Evolutionary conservation across 768 basidiomycete species (phyloP), one percentile per base, ranked within the genome.

Genomic region (Macrolepiota dolichaula): DNA sequence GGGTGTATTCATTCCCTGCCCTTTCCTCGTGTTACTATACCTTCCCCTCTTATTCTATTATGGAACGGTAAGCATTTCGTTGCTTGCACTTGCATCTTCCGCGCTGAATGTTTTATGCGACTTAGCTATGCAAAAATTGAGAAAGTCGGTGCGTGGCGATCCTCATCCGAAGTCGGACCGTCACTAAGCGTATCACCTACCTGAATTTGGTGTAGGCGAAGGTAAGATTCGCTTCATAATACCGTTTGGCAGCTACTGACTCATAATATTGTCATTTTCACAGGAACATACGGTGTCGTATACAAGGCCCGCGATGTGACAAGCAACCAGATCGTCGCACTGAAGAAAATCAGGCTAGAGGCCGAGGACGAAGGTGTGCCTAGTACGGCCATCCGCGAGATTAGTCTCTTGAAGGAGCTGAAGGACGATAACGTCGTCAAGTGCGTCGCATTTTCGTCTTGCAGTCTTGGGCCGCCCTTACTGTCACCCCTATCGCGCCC

Each of bases 361-460:
- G 94, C 95, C 17, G 97, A 98, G 74, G 97, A 99, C 70, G 97
- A 99, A 74, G 97, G 97, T 51, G 97, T 99, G 22, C 97, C 97
- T 9, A 93, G 91, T 65, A 99, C 97, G 3, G 96, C 96, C 58
- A 99, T 99, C 69, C 86, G 97, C 55, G 97, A 99, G 79, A 99
- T 99, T 75, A 94, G 92, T 76, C 76, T 99, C 63, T 76, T 99
- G 67, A 99, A 98, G 74, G 97, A 99, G 72, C 83, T 99, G 68
- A 93, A 92, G 73, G 92, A 98, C 72, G 92, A 94, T 37, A 93
- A 98, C 71, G 93, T 98, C 69, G 97, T 99, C 71, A 85, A 87
- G 97, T 91, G 71, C 67, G 80, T 73, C 25, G 47, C 22, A 15
- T 32, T 22, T 57, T 49, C 52, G 32, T 19, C 59, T 29, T 44